Evolutionary conservation across 371 early-diverging fungal genomes (phyloP), one percentile per base, ranked within the genome.

Genomic region (Mortierella sp.): DNA sequence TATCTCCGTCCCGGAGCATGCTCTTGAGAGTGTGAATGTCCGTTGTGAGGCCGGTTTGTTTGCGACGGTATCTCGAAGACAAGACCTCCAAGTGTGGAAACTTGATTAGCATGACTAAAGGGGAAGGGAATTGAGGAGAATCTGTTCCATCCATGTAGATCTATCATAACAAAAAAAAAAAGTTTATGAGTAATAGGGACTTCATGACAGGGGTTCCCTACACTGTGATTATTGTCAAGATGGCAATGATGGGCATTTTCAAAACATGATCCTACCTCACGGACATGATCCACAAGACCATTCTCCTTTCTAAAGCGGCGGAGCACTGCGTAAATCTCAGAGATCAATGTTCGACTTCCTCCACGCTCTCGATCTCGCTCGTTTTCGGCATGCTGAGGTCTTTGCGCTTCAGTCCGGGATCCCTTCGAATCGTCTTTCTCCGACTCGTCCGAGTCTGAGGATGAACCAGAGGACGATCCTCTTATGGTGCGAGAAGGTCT

Each of bases 21-120:
- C 61, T 69, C 58, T 61, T 68, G 38, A 74, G 64, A 1, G 64
- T 63, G 13, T 57, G 54, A 1, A 61, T 52, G 26, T 74, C 74
- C 1, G 56, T 64, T 18, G 41, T 64, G 18, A 74, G 61, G 42
- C 65, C 64, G 2, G 74, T 74, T 21, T 74, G 69, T 21, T 64
- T 60, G 1, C 74, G 60, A 9, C 74, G 64, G 42, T 74, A 64
- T 16, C 74, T 64, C 0, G 74, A 68, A 0, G 74, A 74, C n/a
- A 74, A 49, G 3, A 64, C 55, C 16, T 64, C 50, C 18, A 74
- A 65, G 9, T 58, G 53, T 7, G 74, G 74, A 26, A 74, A 74
- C 43, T 74, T 74, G 57, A 74, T 63, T 39, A 74, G 38, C 74
- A 74, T 74, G 6, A 74, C 74, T 4, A 74, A n/a, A 2, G 74